A percentile compares a stretch with the other conserved stretches of the same genome.
Evolutionary conservation across 441 rosid genomes (phyloP).

Genomic region (Raphanus hybrid): DNA sequence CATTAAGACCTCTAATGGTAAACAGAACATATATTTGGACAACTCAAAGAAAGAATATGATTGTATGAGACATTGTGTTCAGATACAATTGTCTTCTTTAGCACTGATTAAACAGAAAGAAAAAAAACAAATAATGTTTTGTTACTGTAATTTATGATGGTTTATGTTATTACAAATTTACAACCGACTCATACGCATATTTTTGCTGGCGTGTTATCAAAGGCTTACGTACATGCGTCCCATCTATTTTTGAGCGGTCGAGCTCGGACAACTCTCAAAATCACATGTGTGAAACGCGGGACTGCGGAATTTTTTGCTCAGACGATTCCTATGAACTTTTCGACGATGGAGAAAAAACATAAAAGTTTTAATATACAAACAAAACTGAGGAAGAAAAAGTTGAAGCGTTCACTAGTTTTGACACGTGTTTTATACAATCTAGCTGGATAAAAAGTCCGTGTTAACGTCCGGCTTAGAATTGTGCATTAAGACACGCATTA

Average conservation of each 20-base stretch:
- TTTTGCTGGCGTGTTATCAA: background rate
- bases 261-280: background rate
- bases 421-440: background rate
- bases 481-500: slow-evolving; percentile 19
- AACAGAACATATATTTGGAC: background rate
- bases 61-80: background rate
- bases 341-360: background rate
- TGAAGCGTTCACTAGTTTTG: slow-evolving; percentile 1
- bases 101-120: too few species aligned
- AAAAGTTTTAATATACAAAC: background rate
- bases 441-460: background rate
- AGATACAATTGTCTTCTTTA: background rate
- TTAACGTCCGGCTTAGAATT: slow-evolving; percentile 18
- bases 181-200: background rate
- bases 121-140: background rate
- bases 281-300: background rate
- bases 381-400: background rate
- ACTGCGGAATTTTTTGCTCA: background rate
- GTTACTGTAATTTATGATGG: background rate
- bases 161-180: background rate
- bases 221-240: too few species aligned
- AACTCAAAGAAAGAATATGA: background rate
- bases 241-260: too few species aligned
- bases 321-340: background rate
- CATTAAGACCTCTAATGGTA: background rate